Base-by-base conservation (phyloP, 1,284 basidiomycete species). In the Amylostereum chailletii region DNA sequence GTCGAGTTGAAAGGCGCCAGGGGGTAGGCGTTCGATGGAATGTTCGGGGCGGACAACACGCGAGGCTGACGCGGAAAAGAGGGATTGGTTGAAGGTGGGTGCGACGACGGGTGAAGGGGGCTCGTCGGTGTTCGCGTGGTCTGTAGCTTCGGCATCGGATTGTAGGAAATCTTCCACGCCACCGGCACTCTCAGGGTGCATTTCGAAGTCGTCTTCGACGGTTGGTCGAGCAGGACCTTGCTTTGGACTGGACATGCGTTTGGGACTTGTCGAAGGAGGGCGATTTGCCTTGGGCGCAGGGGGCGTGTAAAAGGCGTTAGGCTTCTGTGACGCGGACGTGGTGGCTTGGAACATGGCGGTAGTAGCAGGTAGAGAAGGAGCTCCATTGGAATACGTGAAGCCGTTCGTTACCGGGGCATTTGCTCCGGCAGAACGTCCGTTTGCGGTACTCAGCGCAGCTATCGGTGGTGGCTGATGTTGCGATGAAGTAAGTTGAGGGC, bases 301-400 rank as follows among this genome's bases (percentile, higher is more conserved):
- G 0, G 79, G 79, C 38, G 71, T 68, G 58, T 77, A 83, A 59
- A 84, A 84, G 3, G 81, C 81, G 55, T 83, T 84, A 34, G 67
- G 70, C 2, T 69, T 68, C 40, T 66, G 65, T 48, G 71, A 72
- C 1, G 81, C 79, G 27, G 71, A 71, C 10, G 68, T 69, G 4
- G 19, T 47, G 2, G 60, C 49, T 1, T 67, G 68, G 51, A 79
- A 76, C 5, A 72, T 61, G 11, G 77, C 78, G 44, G 53, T 46
- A 54, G 59, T 38, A 51, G 55, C 29, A 48, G 4, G 10, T 34
- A 29, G 30, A 2, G n/a, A 8, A 30, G 29, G 29, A 30, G n/a
- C 5, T 6, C 6, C 5, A n/a, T 7, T 19, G 27, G 10, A 26
- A 34, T 29, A 47, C 5, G 19, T 6, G 43, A 6, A 30, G n/a